Evolutionary conservation across 2,329 filamentous ascomycete species (phyloP).

Genomic region (Pyrenophora tritici-repentis): DNA sequence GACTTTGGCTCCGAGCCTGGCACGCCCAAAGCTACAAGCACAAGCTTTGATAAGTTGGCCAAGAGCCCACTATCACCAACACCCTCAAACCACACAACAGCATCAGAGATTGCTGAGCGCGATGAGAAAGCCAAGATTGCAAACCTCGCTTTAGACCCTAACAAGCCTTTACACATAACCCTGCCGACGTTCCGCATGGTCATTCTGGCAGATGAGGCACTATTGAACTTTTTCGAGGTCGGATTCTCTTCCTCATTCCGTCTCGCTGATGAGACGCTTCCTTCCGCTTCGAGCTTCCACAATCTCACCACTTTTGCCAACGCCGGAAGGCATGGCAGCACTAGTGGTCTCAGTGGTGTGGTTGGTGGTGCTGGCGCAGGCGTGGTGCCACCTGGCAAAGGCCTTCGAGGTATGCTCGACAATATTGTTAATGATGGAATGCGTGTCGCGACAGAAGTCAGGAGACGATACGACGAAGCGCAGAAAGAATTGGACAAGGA

Average conservation of each 20-base stretch:
- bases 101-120: constrained; percentile 38
- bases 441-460: constrained; percentile 90
- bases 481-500: constrained; percentile 89
- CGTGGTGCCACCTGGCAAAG: constrained; percentile 68
- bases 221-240: constrained; percentile 97
- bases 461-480: constrained; percentile 91
- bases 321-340: constrained; percentile 56
- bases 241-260: constrained; percentile 94
- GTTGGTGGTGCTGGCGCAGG: constrained; percentile 54
- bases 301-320: constrained; percentile 86
- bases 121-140: constrained; percentile 70
- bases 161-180: constrained; percentile 92
- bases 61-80: constrained; percentile 34
- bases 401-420: constrained; percentile 89
- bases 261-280: constrained; percentile 68
- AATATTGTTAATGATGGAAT: constrained; percentile 98
- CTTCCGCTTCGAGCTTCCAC: constrained; percentile 61
- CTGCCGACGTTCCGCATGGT: constrained; percentile 99
- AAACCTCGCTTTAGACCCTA: constrained; percentile 88
- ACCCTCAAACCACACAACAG: constrained; percentile 28
- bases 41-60: constrained; percentile 37
- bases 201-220: constrained; percentile 89
- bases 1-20: constrained; percentile 55
- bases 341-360: constrained; percentile 49
- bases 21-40: constrained; percentile 38